These are phyloP conservation scores for Bryoglossum gracile DNA, from an alignment of 495 filamentous ascomycete genomes.

Conservation along the genomic window DNA sequence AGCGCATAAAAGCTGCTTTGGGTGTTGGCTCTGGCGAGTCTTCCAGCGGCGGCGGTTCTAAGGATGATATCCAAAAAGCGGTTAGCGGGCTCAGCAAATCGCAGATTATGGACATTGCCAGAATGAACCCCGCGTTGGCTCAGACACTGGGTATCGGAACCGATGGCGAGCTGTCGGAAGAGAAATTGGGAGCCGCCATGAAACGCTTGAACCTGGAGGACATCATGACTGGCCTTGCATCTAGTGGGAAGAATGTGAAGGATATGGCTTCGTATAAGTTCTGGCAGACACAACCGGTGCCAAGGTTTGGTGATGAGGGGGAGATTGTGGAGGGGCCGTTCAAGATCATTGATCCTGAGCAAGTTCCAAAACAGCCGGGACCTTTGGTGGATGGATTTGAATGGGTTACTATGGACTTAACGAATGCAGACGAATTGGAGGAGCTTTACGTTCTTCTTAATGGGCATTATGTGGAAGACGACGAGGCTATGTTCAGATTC, in stretches of 20 bases:
- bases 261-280: slow-evolving; percentile 97
- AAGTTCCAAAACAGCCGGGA: slow-evolving; percentile 64
- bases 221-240: slow-evolving; percentile 70
- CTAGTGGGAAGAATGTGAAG: slow-evolving; percentile 78
- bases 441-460: slow-evolving; percentile 85
- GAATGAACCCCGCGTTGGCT: slow-evolving; percentile 55
- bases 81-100: slow-evolving; percentile 38
- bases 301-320: slow-evolving; percentile 57
- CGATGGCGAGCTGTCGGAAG: slow-evolving; percentile 27
- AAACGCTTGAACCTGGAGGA: slow-evolving; percentile 66
- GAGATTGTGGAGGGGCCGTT: slow-evolving; percentile 48
- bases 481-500: slow-evolving; percentile 94
- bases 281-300: slow-evolving; percentile 95
- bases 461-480: slow-evolving; percentile 94
- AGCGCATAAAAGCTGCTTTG: slow-evolving; percentile 37
- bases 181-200: slow-evolving; percentile 48
- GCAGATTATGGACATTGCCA: slow-evolving; percentile 47
- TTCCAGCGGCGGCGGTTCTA: slow-evolving; percentile 14
- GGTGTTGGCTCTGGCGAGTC: slow-evolving; percentile 2
- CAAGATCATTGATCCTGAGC: slow-evolving; percentile 59
- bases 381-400: slow-evolving; percentile 71
- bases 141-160: slow-evolving; percentile 38
- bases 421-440: slow-evolving; percentile 47
- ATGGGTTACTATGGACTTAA: slow-evolving; percentile 88
- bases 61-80: slow-evolving; percentile 35